Evolutionary conservation across 305 asterid genomes (phyloP), one percentile per base, ranked within the genome.

Genomic region (Solanum hybrid): DNA sequence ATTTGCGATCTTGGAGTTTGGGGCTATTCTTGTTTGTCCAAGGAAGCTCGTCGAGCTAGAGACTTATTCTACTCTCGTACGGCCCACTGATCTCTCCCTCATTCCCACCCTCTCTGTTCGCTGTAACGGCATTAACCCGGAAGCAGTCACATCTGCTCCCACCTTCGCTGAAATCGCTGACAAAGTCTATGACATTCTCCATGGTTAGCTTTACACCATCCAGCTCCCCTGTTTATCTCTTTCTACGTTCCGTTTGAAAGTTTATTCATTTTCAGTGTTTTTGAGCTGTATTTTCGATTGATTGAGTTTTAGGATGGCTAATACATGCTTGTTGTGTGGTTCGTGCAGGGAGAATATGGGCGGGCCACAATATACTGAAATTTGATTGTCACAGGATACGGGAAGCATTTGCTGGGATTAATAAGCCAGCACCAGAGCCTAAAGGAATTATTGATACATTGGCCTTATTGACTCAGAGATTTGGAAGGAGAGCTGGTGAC

Each of bases 401-500:
- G 87, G 98, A 97, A 92, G 99, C 99, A 8, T 97, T 94, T 93
- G 93, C 97, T 85, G 97, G 93, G 93, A 95, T 97, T 88, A 91
- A 94, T 91, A 92, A 94, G 93, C 96, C 98, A 37, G 92, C 98
- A 82, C 99, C 99, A 33, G 98, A 95, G 95, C 99, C 99, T 70
- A 97, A 90, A 91, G 99, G 99, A 89, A 94, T 94, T 12, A 95
- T 97, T 89, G 99, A 97, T 91, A 95, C 99, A 6, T 91, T 96
- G 85, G 93, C 95, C 5, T 88, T 97, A 87, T 90, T 96, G 92
- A 95, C 97, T 5, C 96, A 96, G 70, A 94, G 89, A 93, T 97
- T 97, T 89, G 98, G 99, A 86, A 95, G 98, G 91, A 94, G 99
- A 94, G 99, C 99, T 91, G 99, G 99, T 45, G 94, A 97, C 90